Base-by-base conservation (phyloP, 352 stramenopile genomes). In the Pythium scleroteichum region DNA sequence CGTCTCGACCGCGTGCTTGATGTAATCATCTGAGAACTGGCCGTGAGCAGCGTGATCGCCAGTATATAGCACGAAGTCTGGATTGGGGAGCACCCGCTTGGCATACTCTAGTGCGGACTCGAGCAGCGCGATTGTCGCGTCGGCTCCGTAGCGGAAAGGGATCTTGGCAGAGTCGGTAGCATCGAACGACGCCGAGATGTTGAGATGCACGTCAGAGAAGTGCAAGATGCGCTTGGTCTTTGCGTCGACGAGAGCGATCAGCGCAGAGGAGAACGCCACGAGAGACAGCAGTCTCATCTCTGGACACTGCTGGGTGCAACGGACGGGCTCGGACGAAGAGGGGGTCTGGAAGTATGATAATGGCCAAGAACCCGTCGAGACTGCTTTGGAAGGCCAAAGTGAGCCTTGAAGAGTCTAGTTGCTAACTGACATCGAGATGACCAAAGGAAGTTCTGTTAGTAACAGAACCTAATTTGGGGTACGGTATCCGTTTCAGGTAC, bases 161-260 rank as follows among this genome's bases (percentile, higher is more conserved):
- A 82, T 64, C 27, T 48, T 56, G 16, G 69, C 70, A 23, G 73
- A 76, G 26, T 87, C 71, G 5, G 26, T 23, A 0, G 60, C 53
- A n/a, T 76, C 60, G 13, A 85, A 62, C 19, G 69, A 73, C 19
- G 51, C 44, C 6, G 85, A 91, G 49, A 91, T 69, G 53, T 95
- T 94, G 14, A 95, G 67, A 53, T 95, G 84, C 20, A 94, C 85
- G 62, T 95, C 87, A 14, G 85, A 93, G 56, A 94, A 91, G 68
- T 95, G 84, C 35, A 95, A 61, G 53, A 94, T 87, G 23, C 61
- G 70, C 68, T 80, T 77, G 38, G 57, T 52, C 44, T 63, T 64
- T 38, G 59, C 59, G 51, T 45, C 23, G 4, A 17, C 59, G 4
- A 35, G 26, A 17, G 26, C 7, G 22, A 35, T 20, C 45, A 27